Percentiles rank a stretch among this genome's conserved stretches.
These are phyloP conservation scores for Auriscalpium microsporum DNA, from an alignment of 768 basidiomycete genomes.

Conservation along the genomic window DNA sequence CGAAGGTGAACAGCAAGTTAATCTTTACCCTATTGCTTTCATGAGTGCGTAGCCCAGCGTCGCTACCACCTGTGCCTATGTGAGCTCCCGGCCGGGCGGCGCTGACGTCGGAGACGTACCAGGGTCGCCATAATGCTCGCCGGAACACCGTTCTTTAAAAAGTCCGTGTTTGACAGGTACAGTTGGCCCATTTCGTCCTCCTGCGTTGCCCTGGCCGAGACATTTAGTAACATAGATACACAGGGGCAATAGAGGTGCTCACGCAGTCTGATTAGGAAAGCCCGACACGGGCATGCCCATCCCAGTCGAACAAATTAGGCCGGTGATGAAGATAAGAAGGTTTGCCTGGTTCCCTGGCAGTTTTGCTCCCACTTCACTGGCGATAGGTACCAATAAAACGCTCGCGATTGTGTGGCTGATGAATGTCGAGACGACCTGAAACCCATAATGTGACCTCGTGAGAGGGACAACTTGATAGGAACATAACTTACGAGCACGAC, in stretches of 20 bases:
- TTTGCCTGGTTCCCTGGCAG: conserved; percentile 62
- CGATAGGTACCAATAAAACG: conserved; percentile 94
- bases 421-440: conserved; percentile 82
- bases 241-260: conserved; percentile 25
- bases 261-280: conserved; percentile 99
- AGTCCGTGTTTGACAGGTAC: conserved; percentile 80
- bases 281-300: conserved; percentile 99
- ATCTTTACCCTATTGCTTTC: conserved; percentile 51
- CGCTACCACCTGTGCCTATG: conserved; percentile 55
- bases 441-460: neutral
- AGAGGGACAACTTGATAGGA: neutral
- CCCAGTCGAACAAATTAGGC: conserved; percentile 85
- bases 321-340: conserved; percentile 89
- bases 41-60: conserved; percentile 78
- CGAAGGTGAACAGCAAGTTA: conserved; percentile 18
- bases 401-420: conserved; percentile 98
- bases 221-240: neutral
- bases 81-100: neutral
- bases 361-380: conserved; percentile 78
- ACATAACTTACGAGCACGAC: conserved; percentile 22
- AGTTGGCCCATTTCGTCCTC: conserved; percentile 90
- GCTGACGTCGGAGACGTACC: conserved; percentile 34
- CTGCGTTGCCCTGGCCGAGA: conserved; percentile 64
- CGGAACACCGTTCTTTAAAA: conserved; percentile 89
- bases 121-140: conserved; percentile 85